These are phyloP conservation scores for Bjerkandera adusta DNA, from an alignment of 1,284 basidiomycete genomes.

Conservation along the genomic window DNA sequence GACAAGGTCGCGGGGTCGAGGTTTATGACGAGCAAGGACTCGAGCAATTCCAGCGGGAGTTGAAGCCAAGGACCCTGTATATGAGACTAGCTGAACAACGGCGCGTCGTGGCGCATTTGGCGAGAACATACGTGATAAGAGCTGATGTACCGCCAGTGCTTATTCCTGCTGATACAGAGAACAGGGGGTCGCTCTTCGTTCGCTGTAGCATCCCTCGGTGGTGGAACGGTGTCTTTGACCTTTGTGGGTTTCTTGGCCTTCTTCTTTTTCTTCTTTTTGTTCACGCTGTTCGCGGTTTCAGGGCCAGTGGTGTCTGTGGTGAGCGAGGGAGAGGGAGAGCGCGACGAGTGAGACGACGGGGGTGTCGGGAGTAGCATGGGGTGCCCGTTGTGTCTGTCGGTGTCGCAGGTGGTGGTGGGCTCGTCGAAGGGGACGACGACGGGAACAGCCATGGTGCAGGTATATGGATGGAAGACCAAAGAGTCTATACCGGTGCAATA, in stretches of 20 bases:
- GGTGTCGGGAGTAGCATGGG: constrained; percentile 15
- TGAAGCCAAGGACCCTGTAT: constrained; percentile 81
- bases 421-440: constrained; percentile 2
- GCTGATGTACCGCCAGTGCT: constrained; percentile 85
- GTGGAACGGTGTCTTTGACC: constrained; percentile 36
- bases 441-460: constrained; percentile 9
- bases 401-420: background rate
- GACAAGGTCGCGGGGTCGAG: constrained; percentile 65
- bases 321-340: constrained; percentile 21
- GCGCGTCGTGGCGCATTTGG: too few species aligned
- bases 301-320: constrained; percentile 9
- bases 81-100: background rate
- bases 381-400: background rate
- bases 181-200: constrained; percentile 49
- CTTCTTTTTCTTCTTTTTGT: constrained; percentile 78
- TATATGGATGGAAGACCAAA: too few species aligned
- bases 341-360: constrained; percentile 25
- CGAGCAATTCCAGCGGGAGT: constrained; percentile 77
- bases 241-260: constrained; percentile 56
- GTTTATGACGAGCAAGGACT: constrained; percentile 75
- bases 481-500: too few species aligned
- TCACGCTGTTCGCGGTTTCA: constrained; percentile 16
- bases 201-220: constrained; percentile 24
- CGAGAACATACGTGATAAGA: constrained; percentile 82
- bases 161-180: constrained; percentile 80